These are phyloP conservation scores for Ocimum tenuiflorum DNA, from an alignment of 257 asterid species.

Conservation along the genomic window DNA sequence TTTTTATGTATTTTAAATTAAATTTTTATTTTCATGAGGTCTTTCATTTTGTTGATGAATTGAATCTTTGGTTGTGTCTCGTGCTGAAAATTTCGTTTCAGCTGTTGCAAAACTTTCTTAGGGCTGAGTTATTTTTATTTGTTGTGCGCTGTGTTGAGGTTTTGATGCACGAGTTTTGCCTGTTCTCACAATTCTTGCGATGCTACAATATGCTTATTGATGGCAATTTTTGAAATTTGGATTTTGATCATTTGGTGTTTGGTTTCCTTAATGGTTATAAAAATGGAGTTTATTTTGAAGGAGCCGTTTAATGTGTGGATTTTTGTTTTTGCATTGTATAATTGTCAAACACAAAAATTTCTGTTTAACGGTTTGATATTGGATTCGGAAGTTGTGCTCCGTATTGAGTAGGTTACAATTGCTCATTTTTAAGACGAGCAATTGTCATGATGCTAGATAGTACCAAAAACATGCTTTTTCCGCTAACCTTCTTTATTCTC, in stretches of 20 bases:
- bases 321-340: too few species aligned
- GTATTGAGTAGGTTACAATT: too few species aligned
- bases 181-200: background rate
- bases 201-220: background rate
- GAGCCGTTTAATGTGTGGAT: too few species aligned
- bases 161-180: too few species aligned
- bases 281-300: too few species aligned
- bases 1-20: background rate
- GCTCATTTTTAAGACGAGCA: too few species aligned
- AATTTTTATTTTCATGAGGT: background rate
- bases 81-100: background rate
- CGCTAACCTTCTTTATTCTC: background rate
- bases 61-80: background rate
- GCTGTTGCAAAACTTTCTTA: background rate
- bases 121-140: constrained; percentile 7
- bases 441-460: too few species aligned
- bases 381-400: too few species aligned
- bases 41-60: background rate
- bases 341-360: too few species aligned
- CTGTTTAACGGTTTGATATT: too few species aligned
- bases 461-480: background rate
- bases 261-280: too few species aligned
- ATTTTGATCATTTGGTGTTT: background rate
- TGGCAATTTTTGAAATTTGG: background rate
- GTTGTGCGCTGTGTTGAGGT: background rate